Base-by-base conservation (phyloP, 1,284 basidiomycete species). In the Takashimella tepidaria region DNA sequence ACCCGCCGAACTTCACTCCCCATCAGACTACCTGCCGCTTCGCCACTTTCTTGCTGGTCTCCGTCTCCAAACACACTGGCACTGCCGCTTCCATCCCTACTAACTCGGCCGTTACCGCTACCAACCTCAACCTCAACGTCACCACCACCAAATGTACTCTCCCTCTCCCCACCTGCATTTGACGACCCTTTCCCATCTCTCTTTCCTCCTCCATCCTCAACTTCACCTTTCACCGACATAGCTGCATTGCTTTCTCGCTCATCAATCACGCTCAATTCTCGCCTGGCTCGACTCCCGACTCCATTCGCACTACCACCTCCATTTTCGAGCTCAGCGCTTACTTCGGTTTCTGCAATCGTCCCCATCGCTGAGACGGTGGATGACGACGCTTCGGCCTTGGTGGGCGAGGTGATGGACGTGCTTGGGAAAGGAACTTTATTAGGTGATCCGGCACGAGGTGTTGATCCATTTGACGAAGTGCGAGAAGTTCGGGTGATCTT, bases 211-310 rank as follows among this genome's bases (percentile, higher is more conserved):
- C n/a, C n/a, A n/a, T n/a, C n/a, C n/a, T n/a, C n/a, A n/a, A n/a
- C 49, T 37, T 42, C 50, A 41, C 25, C 31, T 46, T 23, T 22
- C 42, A 27, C 22, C 50, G 13, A 19, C 19, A 16, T 43, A 25
- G 11, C 37, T 45, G n/a, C 26, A 13, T 42, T 49, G 10, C 47
- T 41, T 37, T 66, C 66, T 20, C 56, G 50, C 56, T 75, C 73
- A 11, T 73, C 73, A 45, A 76, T 76, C 10, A 76, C 68, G 45
- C 69, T 73, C 53, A 76, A 51, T 51, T 72, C 71, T 48, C 72
- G 59, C 50, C 62, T 63, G 11, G 67, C 68, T 45, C 56, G 51
- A 19, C 67, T 52, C 22, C 47, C 50, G 23, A 26, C 24, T 41
- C n/a, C 31, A 45, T 13, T 54, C 63, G 40, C 57, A 52, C 46